phyloP scores from a whole-genome alignment of 176 grass and related monocot genomes.

The Paspalum vaginatum region DNA sequence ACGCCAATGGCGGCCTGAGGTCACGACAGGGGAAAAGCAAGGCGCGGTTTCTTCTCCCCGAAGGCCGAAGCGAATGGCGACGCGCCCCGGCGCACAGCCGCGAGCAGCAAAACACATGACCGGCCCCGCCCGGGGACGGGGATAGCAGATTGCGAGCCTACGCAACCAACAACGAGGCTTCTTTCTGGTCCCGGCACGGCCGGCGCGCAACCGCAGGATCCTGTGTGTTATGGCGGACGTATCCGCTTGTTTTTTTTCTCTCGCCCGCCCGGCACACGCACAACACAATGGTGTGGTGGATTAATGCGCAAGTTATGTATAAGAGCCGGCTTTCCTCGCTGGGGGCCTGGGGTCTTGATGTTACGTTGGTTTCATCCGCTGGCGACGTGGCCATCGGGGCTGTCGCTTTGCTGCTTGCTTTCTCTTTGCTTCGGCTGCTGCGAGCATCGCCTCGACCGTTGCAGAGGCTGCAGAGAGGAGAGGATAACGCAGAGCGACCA shows the following conservation, averaged over 20 bases:
- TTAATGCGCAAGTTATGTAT: constrained; percentile 37
- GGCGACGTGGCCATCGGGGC: background rate
- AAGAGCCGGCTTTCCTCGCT: background rate
- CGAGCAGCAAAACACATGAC: background rate
- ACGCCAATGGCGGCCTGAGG: constrained; percentile 16
- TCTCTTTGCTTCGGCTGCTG: background rate
- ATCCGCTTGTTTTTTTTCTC: constrained; percentile 9
- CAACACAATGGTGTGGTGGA: constrained; percentile 13
- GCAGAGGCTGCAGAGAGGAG: background rate
- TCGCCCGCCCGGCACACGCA: too few species aligned
- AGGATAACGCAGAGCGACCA: background rate
- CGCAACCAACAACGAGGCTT: constrained; percentile 16
- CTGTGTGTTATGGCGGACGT: constrained; percentile 27
- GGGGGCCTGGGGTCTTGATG: background rate
- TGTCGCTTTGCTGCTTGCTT: constrained; percentile 29
- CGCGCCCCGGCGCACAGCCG: background rate
- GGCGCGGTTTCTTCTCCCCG: constrained; percentile 29
- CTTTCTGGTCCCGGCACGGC: background rate
- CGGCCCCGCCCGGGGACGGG: background rate
- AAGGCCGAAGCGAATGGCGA: constrained; percentile 29
- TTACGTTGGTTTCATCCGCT: background rate
- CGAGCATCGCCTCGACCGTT: background rate
- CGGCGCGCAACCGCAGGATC: constrained; percentile 14
- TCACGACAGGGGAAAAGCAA: constrained; percentile 32
- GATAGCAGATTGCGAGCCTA: constrained; percentile 26